A percentile compares a stretch with the other conserved stretches of the same genome.
Evolutionary conservation across 257 asterid species (phyloP).

Genomic region (Solanum chmielewskii): DNA sequence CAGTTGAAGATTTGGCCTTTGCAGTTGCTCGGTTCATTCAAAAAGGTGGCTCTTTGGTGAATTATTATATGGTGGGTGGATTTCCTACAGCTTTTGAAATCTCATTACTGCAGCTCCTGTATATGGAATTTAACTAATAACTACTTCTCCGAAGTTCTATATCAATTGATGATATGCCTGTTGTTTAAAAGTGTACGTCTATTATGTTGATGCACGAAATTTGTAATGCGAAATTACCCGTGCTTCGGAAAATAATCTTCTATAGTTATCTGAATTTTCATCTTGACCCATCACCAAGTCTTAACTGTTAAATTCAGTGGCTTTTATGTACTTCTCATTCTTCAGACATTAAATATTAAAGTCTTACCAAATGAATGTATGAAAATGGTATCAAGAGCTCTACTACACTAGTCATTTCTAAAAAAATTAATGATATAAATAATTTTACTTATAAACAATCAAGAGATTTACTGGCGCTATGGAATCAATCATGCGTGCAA

Average conservation of each 20-base stretch:
- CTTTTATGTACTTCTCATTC: background rate
- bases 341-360: background rate
- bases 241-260: background rate
- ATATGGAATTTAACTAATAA: background rate
- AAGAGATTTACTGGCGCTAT: background rate
- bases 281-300: background rate
- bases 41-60: constrained; percentile 93
- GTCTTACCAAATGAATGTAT: background rate
- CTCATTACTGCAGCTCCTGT: background rate
- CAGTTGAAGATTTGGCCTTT: constrained; percentile 92
- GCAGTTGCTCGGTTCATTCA: constrained; percentile 85
- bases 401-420: background rate
- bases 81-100: background rate
- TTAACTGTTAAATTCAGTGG: background rate
- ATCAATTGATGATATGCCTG: background rate
- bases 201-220: background rate
- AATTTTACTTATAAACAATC: background rate
- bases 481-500: background rate
- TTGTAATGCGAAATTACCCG: background rate
- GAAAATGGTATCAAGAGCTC: background rate
- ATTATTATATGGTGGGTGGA: constrained; percentile 71
- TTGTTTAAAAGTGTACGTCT: background rate
- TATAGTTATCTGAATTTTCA: background rate
- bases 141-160: background rate
- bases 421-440: background rate